These are phyloP conservation scores for Diplosphaera chodatii DNA, from an alignment of 139 green algal species.

Conservation along the genomic window DNA sequence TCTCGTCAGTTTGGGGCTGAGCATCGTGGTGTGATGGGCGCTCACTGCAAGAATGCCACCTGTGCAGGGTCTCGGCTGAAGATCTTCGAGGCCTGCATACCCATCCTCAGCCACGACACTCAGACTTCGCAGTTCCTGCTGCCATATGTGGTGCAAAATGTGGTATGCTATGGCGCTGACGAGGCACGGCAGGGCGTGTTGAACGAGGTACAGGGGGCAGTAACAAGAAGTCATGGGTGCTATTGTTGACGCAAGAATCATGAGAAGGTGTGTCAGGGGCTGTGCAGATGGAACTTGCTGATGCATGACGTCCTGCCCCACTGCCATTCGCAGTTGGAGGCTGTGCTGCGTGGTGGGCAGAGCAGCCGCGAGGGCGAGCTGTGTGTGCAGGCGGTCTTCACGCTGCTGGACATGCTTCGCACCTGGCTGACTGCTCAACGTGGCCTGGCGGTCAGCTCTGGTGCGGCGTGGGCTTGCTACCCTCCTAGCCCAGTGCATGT, in stretches of 20 bases:
- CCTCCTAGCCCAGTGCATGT: too few species aligned
- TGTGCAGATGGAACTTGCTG: too few species aligned
- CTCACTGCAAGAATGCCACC: not conserved
- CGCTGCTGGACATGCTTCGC: slow-evolving; percentile 73
- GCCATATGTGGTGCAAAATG: slow-evolving; percentile 69
- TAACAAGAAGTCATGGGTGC: too few species aligned
- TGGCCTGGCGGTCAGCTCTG: not conserved
- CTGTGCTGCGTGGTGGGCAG: slow-evolving; percentile 26
- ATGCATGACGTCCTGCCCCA: too few species aligned
- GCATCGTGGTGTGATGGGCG: not conserved
- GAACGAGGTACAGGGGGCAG: not conserved
- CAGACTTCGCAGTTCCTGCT: slow-evolving; percentile 76
- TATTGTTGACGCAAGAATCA: too few species aligned
- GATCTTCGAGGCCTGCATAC: slow-evolving; percentile 54
- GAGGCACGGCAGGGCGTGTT: slow-evolving; percentile 12
- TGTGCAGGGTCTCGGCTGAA: slow-evolving; percentile 21
- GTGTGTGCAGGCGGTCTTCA: slow-evolving; percentile 74
- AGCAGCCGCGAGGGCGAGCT: slow-evolving; percentile 39
- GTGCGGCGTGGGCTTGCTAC: not conserved
- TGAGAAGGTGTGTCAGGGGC: too few species aligned
- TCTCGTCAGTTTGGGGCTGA: not conserved
- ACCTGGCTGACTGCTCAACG: slow-evolving; percentile 49
- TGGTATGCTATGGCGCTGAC: slow-evolving; percentile 33
- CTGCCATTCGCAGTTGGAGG: slow-evolving; percentile 30
- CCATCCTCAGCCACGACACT: slow-evolving; percentile 65